phyloP scores from a whole-genome alignment of 2,329 filamentous ascomycete species.

The Penicillium sp. region DNA sequence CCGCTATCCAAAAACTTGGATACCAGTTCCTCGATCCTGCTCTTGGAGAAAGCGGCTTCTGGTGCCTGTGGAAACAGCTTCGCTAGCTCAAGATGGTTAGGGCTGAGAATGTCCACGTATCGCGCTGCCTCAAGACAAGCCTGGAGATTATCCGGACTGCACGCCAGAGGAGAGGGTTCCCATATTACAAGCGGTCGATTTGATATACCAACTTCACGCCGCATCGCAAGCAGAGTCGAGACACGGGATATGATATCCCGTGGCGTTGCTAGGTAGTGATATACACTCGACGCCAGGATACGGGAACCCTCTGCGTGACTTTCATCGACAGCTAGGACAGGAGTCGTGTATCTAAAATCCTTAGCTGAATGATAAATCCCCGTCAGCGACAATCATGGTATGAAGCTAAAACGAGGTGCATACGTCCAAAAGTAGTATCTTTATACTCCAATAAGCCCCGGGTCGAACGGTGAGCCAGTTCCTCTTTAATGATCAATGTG shows the following conservation, averaged over 20 bases:
- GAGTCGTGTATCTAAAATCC: constrained; percentile 23
- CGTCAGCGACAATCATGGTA: not conserved
- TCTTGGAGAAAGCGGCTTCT: not conserved
- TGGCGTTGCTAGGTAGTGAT: constrained; percentile 21
- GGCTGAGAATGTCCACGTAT: constrained; percentile 36
- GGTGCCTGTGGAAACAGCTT: constrained; percentile 15
- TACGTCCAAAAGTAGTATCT: constrained; percentile 32
- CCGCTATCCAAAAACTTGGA: constrained; percentile 7
- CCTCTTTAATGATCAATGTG: constrained; percentile 10
- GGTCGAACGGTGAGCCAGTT: constrained; percentile 15
- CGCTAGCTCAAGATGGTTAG: constrained; percentile 40
- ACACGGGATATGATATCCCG: constrained; percentile 12
- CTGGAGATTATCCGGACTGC: constrained; percentile 23
- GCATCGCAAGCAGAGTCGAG: constrained; percentile 15
- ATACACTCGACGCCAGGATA: constrained; percentile 13
- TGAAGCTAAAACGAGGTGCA: not conserved
- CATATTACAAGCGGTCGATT: constrained; percentile 21
- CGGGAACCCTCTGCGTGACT: constrained; percentile 1
- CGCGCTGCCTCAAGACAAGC: constrained; percentile 13
- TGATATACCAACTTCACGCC: constrained; percentile 5
- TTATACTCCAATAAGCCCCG: constrained; percentile 27
- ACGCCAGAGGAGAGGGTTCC: constrained; percentile 25
- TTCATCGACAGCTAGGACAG: constrained; percentile 15
- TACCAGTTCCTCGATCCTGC: constrained; percentile 14
- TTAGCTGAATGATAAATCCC: constrained; percentile 15